These are phyloP conservation scores for Kwoniella botswanensis DNA, from an alignment of 768 basidiomycete species.

Conservation along the genomic window DNA sequence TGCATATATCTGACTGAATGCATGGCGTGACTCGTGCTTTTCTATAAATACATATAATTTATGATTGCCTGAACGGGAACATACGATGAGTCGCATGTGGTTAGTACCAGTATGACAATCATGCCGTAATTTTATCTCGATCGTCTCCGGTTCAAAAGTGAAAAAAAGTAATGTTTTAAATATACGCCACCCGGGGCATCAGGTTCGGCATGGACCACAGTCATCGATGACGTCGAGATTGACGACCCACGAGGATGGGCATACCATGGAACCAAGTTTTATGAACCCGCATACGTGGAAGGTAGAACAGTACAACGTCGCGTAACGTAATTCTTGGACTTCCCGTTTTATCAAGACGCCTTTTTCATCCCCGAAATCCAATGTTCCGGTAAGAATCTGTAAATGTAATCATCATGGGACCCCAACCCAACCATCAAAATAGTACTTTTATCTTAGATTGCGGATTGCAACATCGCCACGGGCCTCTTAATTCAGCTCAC, in stretches of 20 bases:
- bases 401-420: too few relatives aligned
- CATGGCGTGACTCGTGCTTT: neutral
- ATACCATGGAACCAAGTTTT: too few relatives aligned
- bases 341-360: too few relatives aligned
- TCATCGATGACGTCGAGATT: neutral
- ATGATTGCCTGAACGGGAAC: neutral
- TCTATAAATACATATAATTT: too few relatives aligned
- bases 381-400: too few relatives aligned
- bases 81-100: neutral
- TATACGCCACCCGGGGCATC: neutral
- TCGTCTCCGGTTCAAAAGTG: neutral
- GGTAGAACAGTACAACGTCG: too few relatives aligned
- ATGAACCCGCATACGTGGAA: too few relatives aligned
- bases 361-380: too few relatives aligned
- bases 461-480: neutral
- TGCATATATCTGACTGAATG: neutral
- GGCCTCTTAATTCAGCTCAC: neutral
- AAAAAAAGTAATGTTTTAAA: conserved; percentile 3
- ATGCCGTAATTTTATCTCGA: conserved; percentile 3
- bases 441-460: neutral
- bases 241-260: too few relatives aligned
- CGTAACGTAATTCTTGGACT: too few relatives aligned
- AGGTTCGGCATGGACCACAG: neutral
- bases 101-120: neutral
- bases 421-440: neutral